A percentile compares a stretch with the other conserved stretches of the same genome.
These are phyloP conservation scores for Amanita pallidorosea DNA, from an alignment of 768 basidiomycete genomes.

Conservation along the genomic window DNA sequence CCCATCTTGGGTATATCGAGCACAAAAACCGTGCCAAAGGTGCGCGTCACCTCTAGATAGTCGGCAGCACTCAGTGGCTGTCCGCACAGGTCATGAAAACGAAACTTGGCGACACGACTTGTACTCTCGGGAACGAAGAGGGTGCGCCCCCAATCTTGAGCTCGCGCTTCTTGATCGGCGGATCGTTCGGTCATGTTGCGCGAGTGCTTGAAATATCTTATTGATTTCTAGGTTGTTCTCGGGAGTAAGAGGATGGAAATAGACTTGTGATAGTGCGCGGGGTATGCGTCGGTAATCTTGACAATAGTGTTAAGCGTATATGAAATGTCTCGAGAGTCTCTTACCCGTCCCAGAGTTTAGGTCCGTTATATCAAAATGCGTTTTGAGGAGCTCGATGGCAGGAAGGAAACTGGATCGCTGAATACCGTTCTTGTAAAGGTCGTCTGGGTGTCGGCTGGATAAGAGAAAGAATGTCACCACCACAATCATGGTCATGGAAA, in stretches of 20 bases:
- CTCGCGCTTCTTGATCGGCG: slow-evolving; percentile 47
- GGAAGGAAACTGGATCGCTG: slow-evolving; percentile 93
- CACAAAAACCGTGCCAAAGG: slow-evolving; percentile 82
- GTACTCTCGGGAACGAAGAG: slow-evolving; percentile 74
- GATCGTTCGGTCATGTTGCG: slow-evolving; percentile 42
- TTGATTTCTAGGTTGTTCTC: slow-evolving; percentile 60
- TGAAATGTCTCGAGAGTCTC: slow-evolving; percentile 8
- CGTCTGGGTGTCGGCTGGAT: slow-evolving; percentile 90
- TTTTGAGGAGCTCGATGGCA: slow-evolving; percentile 87
- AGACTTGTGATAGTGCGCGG: slow-evolving; percentile 86
- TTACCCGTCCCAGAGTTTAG: slow-evolving; percentile 91
- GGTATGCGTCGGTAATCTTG: slow-evolving; percentile 93
- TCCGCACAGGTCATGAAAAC: slow-evolving; percentile 80
- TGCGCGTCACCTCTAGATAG: slow-evolving; percentile 87
- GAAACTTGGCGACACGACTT: slow-evolving; percentile 72
- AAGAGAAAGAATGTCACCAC: background rate
- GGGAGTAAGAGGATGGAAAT: slow-evolving; percentile 70
- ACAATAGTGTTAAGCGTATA: background rate
- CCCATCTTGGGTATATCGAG: slow-evolving; percentile 85
- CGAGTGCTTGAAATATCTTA: slow-evolving; percentile 75
- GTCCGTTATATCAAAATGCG: slow-evolving; percentile 79
- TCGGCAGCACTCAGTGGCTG: slow-evolving; percentile 89
- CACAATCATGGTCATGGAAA: background rate
- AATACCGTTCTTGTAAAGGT: slow-evolving; percentile 97
- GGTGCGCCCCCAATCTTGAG: slow-evolving; percentile 86